Base-by-base conservation (phyloP, 768 basidiomycete genomes). In the Cystobasidium onofrii region DNA sequence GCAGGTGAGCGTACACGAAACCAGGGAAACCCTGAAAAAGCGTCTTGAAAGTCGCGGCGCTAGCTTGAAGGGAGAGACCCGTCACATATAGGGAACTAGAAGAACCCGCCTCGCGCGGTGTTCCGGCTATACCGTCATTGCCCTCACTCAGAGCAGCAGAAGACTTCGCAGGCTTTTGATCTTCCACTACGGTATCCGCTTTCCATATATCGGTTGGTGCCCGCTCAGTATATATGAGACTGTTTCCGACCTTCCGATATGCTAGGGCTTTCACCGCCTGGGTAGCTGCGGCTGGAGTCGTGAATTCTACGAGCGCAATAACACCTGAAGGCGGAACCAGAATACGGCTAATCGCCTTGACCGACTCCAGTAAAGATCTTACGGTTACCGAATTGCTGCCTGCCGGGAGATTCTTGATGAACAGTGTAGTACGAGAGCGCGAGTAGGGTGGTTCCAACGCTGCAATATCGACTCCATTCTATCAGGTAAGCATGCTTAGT, bases 401-500 rank as follows among this genome's bases (percentile, higher is more conserved):
- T 78, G 90, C 95, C 0, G 96, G 95, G 55, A 99, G 92, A 82
- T 98, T 98, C 83, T 98, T 98, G 75, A 97, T 90, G 20, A 99
- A 85, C 75, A 98, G 88, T 39, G 85, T 87, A 0, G 90, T 94
- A 77, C 89, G 87, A 0, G 92, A 94, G 4, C 82, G 79, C 12
- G 78, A 78, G 1, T 75, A 73, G 12, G 73, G 74, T 18, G 17
- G 86, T 84, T 1, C 50, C 25, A 82, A 79, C 3, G 81, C 74
- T 36, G 79, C 81, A 25, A 83, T 63, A 17, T 80, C 74, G 39
- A 83, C 80, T 1, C 81, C 82, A 33, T 82, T 62, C 80, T 80
- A 67, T 15, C 55, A 46, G 34, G 12, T 31, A 20, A 25, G 20
- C 2, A 41, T 13, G 3, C 7, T n/a, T n/a, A 50, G 44, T 10